Evolutionary conservation across 2,329 filamentous ascomycete genomes (phyloP), one percentile per base, ranked within the genome.

Genomic region (Helotiales sp.): DNA sequence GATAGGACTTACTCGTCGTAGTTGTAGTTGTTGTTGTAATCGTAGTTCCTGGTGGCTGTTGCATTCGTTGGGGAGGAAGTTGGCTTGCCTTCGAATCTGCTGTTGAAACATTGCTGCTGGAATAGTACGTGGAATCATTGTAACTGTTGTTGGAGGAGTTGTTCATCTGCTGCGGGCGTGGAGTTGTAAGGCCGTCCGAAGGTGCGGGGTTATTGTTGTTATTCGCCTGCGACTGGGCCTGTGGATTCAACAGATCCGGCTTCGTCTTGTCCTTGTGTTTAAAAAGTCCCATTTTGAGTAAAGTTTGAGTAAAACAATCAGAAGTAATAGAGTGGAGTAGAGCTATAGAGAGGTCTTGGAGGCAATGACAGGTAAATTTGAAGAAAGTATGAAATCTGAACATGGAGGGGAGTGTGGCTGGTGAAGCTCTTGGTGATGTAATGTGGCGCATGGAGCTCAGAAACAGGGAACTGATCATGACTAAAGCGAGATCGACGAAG

Each of bases 11-110:
- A 74, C 72, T 73, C 20, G 71, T 74, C 20, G 73, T 74, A 0
- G 73, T 74, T 1, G 73, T 74, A 0, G 72, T 74, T 2, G 71
- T 74, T 5, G 73, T 73, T 4, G 73, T 74, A 13, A 71, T 59
- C 0, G 73, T 74, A 10, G 71, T 73, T 54, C 68, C 70, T 30
- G 69, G 70, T 7, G 66, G 64, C 43, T 69, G 57, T 28, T 58
- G 61, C 28, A 63, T 67, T 28, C 61, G 40, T 30, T 71, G 71
- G 17, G 50, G 61, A 30, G 58, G 58, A 54, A 58, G 37, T 52
- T 70, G 40, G 47, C 52, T 68, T 24, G 65, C 26, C 17, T 59
- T 68, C n/a, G 67, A 66, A 52, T 70, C 70, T 34, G 54, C 59
- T 20, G 49, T 70, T 5, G 70, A 72, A 1, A 65, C 52, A 64